Evolutionary conservation across 495 filamentous ascomycete species (phyloP).

Genomic region (Aspergillus incahuasiensis): DNA sequence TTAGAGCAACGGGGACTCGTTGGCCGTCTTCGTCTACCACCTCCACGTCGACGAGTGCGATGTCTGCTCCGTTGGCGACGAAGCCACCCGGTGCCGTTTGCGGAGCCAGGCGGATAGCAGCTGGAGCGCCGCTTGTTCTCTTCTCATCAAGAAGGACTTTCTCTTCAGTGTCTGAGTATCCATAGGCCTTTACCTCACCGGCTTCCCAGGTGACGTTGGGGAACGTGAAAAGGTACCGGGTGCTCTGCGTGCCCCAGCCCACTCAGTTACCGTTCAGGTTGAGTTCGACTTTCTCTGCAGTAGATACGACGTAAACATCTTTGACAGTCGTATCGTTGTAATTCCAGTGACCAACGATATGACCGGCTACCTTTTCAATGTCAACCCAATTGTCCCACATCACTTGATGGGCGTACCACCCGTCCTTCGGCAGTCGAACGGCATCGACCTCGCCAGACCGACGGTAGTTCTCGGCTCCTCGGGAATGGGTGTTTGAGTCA

Average conservation of each 20-base stretch:
- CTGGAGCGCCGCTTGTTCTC: conserved; percentile 1
- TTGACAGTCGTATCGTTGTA: conserved; percentile 9
- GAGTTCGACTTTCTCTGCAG: conserved; percentile 6
- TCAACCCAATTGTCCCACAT: conserved; percentile 17
- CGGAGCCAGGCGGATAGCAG: conserved; percentile 4
- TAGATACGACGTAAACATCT: conserved; percentile 3
- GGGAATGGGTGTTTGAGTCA: conserved; percentile 7
- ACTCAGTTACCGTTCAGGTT: conserved; percentile 1
- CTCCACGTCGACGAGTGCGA: conserved; percentile 5
- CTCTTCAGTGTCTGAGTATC: neutral
- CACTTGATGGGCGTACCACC: conserved; percentile 12
- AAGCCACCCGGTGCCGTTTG: conserved; percentile 4
- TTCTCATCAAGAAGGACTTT: neutral
- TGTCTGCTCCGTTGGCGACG: conserved; percentile 13
- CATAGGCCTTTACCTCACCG: conserved; percentile 2
- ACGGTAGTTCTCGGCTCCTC: conserved; percentile 9
- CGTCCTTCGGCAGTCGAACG: conserved; percentile 7
- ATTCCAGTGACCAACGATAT: conserved; percentile 14
- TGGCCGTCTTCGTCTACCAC: conserved; percentile 1
- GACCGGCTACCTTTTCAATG: conserved; percentile 1
- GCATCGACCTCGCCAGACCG: conserved; percentile 10
- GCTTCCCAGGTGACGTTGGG: conserved; percentile 7
- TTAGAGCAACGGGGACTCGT: conserved; percentile 1
- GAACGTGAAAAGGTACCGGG: conserved; percentile 8
- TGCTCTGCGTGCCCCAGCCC: conserved; percentile 6